These are phyloP conservation scores for Ephemerocybe angulata DNA, from an alignment of 768 basidiomycete genomes.

Conservation along the genomic window DNA sequence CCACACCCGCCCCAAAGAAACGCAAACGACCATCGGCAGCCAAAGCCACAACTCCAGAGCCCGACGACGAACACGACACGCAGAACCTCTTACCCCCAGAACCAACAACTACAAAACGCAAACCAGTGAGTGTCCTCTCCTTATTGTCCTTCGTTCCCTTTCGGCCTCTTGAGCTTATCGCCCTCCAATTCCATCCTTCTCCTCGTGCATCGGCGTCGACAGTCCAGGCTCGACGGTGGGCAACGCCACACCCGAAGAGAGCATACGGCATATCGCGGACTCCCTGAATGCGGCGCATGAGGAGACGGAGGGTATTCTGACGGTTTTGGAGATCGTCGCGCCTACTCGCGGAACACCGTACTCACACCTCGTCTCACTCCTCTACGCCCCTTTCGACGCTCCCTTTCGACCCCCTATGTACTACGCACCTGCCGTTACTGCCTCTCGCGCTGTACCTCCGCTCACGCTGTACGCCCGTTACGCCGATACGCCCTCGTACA, in stretches of 20 bases:
- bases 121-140: slow-evolving; percentile 51
- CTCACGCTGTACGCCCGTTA: too few relatives aligned
- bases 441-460: too few relatives aligned
- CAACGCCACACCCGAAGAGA: slow-evolving; percentile 53
- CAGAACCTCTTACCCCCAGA: not conserved
- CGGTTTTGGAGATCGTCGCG: slow-evolving; percentile 50
- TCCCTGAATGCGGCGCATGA: slow-evolving; percentile 72
- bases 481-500: too few relatives aligned
- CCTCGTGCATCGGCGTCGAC: not conserved
- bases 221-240: slow-evolving; percentile 85
- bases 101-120: not conserved
- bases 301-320: slow-evolving; percentile 52
- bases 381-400: not conserved
- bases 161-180: not conserved
- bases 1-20: too few relatives aligned
- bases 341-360: not conserved
- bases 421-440: too few relatives aligned
- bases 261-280: slow-evolving; percentile 61
- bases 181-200: not conserved
- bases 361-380: not conserved
- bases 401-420: too few relatives aligned
- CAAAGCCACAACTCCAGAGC: too few relatives aligned
- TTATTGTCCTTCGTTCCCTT: not conserved
- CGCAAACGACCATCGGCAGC: too few relatives aligned
- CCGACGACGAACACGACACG: not conserved